Percentiles rank a stretch among this genome's conserved stretches.
These are phyloP conservation scores for Botryotinia calthae DNA, from an alignment of 2,329 filamentous ascomycete species.

Conservation along the genomic window DNA sequence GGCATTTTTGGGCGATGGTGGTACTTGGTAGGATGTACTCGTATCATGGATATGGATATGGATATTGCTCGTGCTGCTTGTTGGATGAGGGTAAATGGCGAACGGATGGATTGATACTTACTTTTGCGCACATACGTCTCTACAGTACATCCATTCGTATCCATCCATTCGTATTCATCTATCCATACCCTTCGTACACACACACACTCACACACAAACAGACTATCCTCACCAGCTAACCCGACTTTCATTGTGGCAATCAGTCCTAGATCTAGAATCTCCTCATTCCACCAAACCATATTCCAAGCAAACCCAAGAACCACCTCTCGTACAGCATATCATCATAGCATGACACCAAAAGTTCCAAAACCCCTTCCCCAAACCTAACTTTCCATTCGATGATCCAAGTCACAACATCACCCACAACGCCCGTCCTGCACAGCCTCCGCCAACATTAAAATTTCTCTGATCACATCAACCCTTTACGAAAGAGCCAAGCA, in stretches of 20 bases:
- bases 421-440: neutral
- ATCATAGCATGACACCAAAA: neutral
- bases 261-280: neutral
- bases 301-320: neutral
- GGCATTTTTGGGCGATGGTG: neutral
- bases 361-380: neutral
- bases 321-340: neutral
- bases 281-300: neutral
- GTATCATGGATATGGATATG: neutral
- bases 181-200: neutral
- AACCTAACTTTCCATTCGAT: neutral
- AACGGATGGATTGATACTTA: neutral
- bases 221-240: neutral
- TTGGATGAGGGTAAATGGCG: neutral
- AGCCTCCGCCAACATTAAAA: constrained; percentile 6
- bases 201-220: neutral
- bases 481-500: neutral
- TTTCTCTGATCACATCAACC: neutral
- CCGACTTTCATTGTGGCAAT: neutral
- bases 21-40: neutral
- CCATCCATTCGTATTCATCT: neutral
- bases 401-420: neutral
- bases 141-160: neutral
- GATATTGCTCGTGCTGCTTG: neutral
- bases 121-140: neutral